Conservation (phyloP, 1,284 basidiomycete species). For the Sporisorium exsertum region DNA sequence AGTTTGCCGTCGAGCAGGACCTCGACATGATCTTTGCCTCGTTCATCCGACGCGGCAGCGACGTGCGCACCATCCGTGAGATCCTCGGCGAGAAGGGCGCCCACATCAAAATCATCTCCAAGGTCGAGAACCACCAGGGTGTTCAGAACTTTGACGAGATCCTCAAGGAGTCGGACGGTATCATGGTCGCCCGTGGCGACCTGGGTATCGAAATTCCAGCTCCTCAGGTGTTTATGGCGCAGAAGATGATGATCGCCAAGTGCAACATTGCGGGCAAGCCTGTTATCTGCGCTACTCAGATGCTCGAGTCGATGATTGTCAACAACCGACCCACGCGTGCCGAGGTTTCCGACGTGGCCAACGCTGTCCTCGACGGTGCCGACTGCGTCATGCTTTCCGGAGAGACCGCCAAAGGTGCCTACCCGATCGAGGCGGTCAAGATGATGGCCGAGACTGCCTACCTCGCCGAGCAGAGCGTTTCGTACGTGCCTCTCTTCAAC, state of each 20-base stretch:
- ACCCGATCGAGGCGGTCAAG: conserved; percentile 71
- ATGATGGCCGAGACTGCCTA: conserved; percentile 70
- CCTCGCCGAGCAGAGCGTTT: conserved; percentile 67
- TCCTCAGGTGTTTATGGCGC: conserved; percentile 69
- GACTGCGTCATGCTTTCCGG: conserved; percentile 70
- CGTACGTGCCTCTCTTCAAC: conserved; percentile 68
- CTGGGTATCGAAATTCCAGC: conserved; percentile 74
- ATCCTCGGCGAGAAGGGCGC: conserved; percentile 68
- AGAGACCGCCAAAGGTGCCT: conserved; percentile 68
- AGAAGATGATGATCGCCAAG: conserved; percentile 70
- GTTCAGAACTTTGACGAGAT: conserved; percentile 70
- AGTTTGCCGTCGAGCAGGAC: conserved; percentile 95
- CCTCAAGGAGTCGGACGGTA: conserved; percentile 68
- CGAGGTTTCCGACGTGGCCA: conserved; percentile 69
- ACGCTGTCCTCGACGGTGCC: conserved; percentile 68
- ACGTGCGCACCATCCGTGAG: conserved; percentile 66
- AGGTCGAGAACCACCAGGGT: conserved; percentile 70
- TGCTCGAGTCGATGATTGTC: conserved; percentile 84
- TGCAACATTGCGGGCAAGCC: conserved; percentile 75
- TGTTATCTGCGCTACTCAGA: conserved; percentile 98
- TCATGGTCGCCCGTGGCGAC: conserved; percentile 70
- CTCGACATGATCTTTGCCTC: conserved; percentile 84
- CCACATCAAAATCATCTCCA: conserved; percentile 69
- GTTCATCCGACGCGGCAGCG: conserved; percentile 66
- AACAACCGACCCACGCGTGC: conserved; percentile 69